phyloP scores from a whole-genome alignment of 2,329 filamentous ascomycete species.

The Emericellopsis atlantica region DNA sequence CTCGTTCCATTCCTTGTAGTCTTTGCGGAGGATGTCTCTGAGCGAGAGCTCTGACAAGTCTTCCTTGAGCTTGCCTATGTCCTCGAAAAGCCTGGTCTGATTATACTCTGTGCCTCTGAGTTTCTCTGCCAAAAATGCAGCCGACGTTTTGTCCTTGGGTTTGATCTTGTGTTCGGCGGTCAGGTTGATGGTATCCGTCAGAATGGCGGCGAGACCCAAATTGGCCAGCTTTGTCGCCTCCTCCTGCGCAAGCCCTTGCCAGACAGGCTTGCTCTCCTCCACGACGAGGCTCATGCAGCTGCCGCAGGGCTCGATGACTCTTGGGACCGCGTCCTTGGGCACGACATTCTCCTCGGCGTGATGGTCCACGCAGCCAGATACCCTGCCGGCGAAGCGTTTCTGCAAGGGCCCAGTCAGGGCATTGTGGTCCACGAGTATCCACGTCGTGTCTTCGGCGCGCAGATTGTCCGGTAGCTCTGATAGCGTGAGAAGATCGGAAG shows the following conservation, averaged over 20 bases:
- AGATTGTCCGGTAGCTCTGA: constrained; percentile 35
- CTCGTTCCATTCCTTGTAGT: constrained; percentile 72
- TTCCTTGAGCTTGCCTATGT: constrained; percentile 52
- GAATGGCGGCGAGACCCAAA: constrained; percentile 55
- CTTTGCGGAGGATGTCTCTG: constrained; percentile 61
- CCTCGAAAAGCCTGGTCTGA: constrained; percentile 40
- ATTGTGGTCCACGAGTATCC: constrained; percentile 76
- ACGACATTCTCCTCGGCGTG: constrained; percentile 59
- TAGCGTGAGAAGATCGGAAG: constrained; percentile 51
- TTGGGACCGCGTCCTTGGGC: constrained; percentile 30
- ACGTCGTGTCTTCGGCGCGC: constrained; percentile 43
- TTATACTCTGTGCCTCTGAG: constrained; percentile 31
- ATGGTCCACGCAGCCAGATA: constrained; percentile 64
- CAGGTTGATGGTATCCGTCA: constrained; percentile 63
- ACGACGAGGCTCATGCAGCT: constrained; percentile 64
- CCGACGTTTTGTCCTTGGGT: constrained; percentile 44
- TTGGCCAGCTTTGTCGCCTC: constrained; percentile 48
- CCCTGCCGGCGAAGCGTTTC: constrained; percentile 30
- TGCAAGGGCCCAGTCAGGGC: constrained; percentile 49
- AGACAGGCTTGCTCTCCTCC: constrained; percentile 41
- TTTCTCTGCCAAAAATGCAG: constrained; percentile 42
- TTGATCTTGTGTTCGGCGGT: constrained; percentile 51
- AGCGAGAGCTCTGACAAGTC: constrained; percentile 49
- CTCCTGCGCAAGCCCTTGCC: constrained; percentile 35
- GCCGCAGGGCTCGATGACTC: constrained; percentile 53